These are phyloP conservation scores for Fomitopsis pulvina DNA, from an alignment of 768 basidiomycete species.

Conservation along the genomic window DNA sequence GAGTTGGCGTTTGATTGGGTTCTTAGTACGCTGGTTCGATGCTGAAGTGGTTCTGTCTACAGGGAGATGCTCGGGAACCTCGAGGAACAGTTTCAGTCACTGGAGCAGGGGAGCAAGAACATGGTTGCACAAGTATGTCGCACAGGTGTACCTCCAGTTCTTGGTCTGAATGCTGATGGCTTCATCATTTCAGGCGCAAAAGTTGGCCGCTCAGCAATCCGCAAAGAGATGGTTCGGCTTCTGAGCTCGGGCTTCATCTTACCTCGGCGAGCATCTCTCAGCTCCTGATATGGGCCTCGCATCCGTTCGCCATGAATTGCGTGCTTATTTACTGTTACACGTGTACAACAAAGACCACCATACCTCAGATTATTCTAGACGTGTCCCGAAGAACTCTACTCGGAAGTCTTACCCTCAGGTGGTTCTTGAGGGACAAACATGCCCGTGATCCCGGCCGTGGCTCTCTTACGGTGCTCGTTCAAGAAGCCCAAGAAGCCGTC, in stretches of 20 bases:
- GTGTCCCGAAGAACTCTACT: not conserved
- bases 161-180: not conserved
- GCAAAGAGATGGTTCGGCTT: conserved; percentile 64
- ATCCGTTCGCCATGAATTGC: not conserved
- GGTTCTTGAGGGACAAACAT: conserved; percentile 25
- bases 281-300: no score
- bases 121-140: conserved; percentile 54
- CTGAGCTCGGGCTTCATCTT: conserved; percentile 17
- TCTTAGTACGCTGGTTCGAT: no score
- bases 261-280: no score
- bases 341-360: not conserved
- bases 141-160: not conserved
- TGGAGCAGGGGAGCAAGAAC: conserved; percentile 60
- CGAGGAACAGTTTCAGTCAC: conserved; percentile 53
- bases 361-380: not conserved
- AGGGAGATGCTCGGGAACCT: conserved; percentile 60
- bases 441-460: conserved; percentile 31
- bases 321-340: not conserved
- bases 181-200: conserved; percentile 44
- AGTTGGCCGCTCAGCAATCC: conserved; percentile 53
- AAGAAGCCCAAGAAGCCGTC: conserved; percentile 39
- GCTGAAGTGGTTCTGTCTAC: no score
- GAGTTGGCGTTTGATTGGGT: no score
- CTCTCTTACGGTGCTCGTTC: conserved; percentile 39
- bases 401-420: conserved; percentile 6